Evolutionary conservation across 352 stramenopile genomes (phyloP).

Genomic region (Phytopythium chamaehyphon): DNA sequence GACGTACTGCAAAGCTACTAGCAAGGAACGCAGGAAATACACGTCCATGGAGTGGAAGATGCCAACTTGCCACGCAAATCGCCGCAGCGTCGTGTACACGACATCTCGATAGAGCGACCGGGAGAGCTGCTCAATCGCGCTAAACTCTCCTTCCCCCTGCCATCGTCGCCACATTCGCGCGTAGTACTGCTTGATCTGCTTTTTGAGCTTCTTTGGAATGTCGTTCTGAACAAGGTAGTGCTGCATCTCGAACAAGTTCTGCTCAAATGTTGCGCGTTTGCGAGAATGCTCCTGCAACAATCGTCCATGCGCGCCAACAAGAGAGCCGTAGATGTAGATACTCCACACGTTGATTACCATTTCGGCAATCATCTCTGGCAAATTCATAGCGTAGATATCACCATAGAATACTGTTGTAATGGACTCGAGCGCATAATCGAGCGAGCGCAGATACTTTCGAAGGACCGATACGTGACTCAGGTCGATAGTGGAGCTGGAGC

Average conservation of each 20-base stretch:
- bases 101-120: slow-evolving; percentile 56
- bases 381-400: slow-evolving; percentile 66
- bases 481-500: slow-evolving; percentile 6
- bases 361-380: slow-evolving; percentile 52
- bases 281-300: slow-evolving; percentile 40
- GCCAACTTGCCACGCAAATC: slow-evolving; percentile 44
- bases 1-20: slow-evolving; percentile 54
- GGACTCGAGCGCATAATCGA: slow-evolving; percentile 58
- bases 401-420: slow-evolving; percentile 73
- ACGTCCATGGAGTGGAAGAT: slow-evolving; percentile 51
- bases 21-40: slow-evolving; percentile 53
- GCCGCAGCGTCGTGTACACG: slow-evolving; percentile 41
- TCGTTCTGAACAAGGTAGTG: slow-evolving; percentile 70
- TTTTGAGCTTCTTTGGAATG: slow-evolving; percentile 57
- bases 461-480: slow-evolving; percentile 27
- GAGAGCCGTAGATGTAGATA: slow-evolving; percentile 70
- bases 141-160: slow-evolving; percentile 51
- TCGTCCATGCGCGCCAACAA: slow-evolving; percentile 56
- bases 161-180: slow-evolving; percentile 50
- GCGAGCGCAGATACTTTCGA: slow-evolving; percentile 61
- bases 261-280: slow-evolving; percentile 53
- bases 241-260: slow-evolving; percentile 59
- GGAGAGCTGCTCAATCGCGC: slow-evolving; percentile 40
- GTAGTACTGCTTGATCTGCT: slow-evolving; percentile 74
- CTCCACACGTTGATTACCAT: slow-evolving; percentile 51